Conservation (phyloP, 139 green algal species). For the Trebouxia sp. region DNA sequence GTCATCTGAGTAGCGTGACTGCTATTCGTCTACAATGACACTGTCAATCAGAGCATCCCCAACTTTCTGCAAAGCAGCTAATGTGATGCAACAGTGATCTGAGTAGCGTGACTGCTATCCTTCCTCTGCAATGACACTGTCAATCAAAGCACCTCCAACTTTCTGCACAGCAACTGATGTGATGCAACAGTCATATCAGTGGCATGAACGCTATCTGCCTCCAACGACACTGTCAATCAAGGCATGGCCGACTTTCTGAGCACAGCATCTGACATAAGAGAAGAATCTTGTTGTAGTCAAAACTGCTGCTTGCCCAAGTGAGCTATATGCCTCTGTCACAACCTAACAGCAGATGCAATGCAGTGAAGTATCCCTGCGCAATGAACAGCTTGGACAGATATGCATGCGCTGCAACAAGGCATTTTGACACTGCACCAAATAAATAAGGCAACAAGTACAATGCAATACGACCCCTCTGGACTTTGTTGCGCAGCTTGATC, state of each 20-base stretch:
- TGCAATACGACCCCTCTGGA: too few relatives aligned
- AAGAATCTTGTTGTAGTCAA: conserved; percentile 92
- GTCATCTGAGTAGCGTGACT: conserved; percentile 92
- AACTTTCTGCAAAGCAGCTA: conserved; percentile 62
- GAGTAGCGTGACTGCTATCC: conserved; percentile 95
- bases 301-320: conserved; percentile 87
- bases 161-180: conserved; percentile 32
- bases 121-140: conserved; percentile 84
- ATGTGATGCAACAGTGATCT: too few relatives aligned
- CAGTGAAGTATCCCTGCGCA: too few relatives aligned
- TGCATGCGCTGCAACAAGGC: too few relatives aligned
- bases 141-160: conserved; percentile 90
- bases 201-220: too few relatives aligned
- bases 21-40: conserved; percentile 73
- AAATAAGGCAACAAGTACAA: neutral
- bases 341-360: too few relatives aligned
- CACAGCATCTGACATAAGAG: too few relatives aligned
- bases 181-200: neutral
- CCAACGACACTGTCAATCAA: conserved; percentile 88
- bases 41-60: conserved; percentile 94
- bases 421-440: too few relatives aligned
- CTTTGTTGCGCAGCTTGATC: too few relatives aligned
- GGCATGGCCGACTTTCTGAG: conserved; percentile 82
- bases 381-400: too few relatives aligned
- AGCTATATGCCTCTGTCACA: conserved; percentile 79